Base-by-base conservation (phyloP, 495 filamentous ascomycete species). In the Hypoxylon fragiforme region DNA sequence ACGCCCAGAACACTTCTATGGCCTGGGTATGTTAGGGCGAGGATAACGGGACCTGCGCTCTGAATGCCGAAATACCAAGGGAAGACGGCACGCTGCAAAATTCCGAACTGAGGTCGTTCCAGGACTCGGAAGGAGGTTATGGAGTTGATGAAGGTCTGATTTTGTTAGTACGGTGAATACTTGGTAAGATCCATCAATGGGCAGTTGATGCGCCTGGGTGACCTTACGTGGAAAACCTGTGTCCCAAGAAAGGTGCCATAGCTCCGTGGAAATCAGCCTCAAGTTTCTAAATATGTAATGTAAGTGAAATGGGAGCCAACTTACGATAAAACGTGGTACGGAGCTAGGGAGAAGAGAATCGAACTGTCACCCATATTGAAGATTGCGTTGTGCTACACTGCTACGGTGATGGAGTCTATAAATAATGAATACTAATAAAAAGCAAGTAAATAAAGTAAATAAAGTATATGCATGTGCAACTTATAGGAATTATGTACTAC, bases 11-110 rank as follows among this genome's bases (percentile, higher is more conserved):
- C 32, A 63, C 66, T 48, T 51, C 61, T 44, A 44, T 68, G 62
- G n/a, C 75, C 78, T 34, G 89, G 89, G 63, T 87, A 92, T 26
- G 92, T 97, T 45, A 95, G 65, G n/a, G 87, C 85, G 7, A 96
- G 73, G 14, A 90, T 59, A 11, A 84, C 67, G 5, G 92, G 88
- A 2, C 90, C 75, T 3, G 80, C 78, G 3, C 88, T 82, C 75
- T 96, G 92, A 35, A 96, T 69, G 18, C 80, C 74, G 70, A 97
- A 96, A 75, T 92, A 97, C 59, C 86, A 70, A 16, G 92, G 92
- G 73, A 95, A 92, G 63, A 90, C 83, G 60, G 80, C 80, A 26
- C 81, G 72, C 73, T 95, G 92, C 19, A 97, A 78, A 28, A 81
- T 76, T 3, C 84, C 77, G 73, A 97, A 97, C 66, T 91, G 85